A percentile compares a stretch with the other conserved stretches of the same genome.
Conservation (phyloP, 441 rosid species). For the Francoa sonchifolia region DNA sequence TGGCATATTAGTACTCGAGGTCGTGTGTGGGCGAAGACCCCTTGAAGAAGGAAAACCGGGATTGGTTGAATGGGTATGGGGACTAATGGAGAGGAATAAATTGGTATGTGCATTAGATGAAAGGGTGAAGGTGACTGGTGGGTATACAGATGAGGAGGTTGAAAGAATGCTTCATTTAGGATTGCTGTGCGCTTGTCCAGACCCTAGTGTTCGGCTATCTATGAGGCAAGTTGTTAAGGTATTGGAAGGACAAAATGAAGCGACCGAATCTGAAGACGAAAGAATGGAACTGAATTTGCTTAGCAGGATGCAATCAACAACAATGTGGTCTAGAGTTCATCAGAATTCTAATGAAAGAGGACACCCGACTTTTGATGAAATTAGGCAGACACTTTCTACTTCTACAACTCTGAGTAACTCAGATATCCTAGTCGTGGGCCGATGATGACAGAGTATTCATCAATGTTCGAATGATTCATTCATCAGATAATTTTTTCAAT, state of each 20-base stretch:
- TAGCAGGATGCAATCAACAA: slow-evolving; percentile 16
- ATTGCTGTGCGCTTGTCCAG: slow-evolving; percentile 50
- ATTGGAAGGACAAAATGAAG: slow-evolving; percentile 45
- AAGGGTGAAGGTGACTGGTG: slow-evolving; percentile 19
- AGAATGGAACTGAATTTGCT: slow-evolving; percentile 45
- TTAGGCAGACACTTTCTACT: slow-evolving; percentile 25
- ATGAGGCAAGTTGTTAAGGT: slow-evolving; percentile 68
- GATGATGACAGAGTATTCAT: too few relatives aligned
- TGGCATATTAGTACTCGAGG: slow-evolving; percentile 55
- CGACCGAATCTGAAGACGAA: slow-evolving; percentile 31
- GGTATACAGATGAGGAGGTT: slow-evolving; percentile 19
- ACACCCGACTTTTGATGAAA: slow-evolving; percentile 42
- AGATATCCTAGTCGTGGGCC: slow-evolving; percentile 31
- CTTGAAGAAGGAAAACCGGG: slow-evolving; percentile 47
- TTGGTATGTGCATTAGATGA: slow-evolving; percentile 25
- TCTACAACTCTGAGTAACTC: slow-evolving; percentile 43
- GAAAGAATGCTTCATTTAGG: slow-evolving; percentile 52
- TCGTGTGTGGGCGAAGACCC: slow-evolving; percentile 67
- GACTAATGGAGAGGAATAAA: slow-evolving; percentile 36
- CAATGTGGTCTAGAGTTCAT: slow-evolving; percentile 6
- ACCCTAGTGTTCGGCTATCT: slow-evolving; percentile 40
- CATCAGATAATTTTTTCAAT: too few relatives aligned
- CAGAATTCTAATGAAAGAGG: not conserved
- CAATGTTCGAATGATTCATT: too few relatives aligned
- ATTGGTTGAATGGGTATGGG: slow-evolving; percentile 45